Evolutionary conservation across 2,329 filamentous ascomycete genomes (phyloP).

Genomic region (Clathrospora elynae): DNA sequence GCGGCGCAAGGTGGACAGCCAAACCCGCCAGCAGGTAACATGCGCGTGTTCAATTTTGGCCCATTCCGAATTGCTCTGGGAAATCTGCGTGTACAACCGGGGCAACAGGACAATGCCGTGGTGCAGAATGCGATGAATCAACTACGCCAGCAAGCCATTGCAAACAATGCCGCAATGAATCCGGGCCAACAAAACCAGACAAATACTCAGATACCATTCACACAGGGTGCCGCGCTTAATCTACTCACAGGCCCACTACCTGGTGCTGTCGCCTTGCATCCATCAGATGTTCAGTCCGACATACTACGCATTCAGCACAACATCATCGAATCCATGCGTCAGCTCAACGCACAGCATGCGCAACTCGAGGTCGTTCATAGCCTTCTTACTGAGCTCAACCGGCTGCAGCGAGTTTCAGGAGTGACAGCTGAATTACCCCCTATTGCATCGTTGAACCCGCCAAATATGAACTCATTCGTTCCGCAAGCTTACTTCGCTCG

Average conservation of each 20-base stretch:
- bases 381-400: constrained; percentile 41
- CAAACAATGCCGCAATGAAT: constrained; percentile 32
- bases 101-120: constrained; percentile 32
- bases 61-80: constrained; percentile 44
- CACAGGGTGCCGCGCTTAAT: constrained; percentile 13
- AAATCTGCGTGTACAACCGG: constrained; percentile 39
- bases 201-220: constrained; percentile 15
- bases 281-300: constrained; percentile 43
- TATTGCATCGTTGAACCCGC: constrained; percentile 32
- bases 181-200: constrained; percentile 23
- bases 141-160: constrained; percentile 30
- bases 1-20: constrained; percentile 29
- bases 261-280: constrained; percentile 34
- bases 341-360: constrained; percentile 41
- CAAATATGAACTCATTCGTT: constrained; percentile 21
- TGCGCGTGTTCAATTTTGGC: constrained; percentile 47
- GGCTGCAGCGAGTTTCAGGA: constrained; percentile 39
- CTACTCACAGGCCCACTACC: constrained; percentile 22
- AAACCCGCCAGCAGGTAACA: constrained; percentile 33
- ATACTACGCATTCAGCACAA: constrained; percentile 47
- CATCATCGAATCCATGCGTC: constrained; percentile 44
- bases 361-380: constrained; percentile 43
- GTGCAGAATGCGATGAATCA: constrained; percentile 32
- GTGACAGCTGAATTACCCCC: constrained; percentile 29
- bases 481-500: constrained; percentile 44